Evolutionary conservation across 306 rosid genomes (phyloP), one percentile per base, ranked within the genome.

Genomic region (Acacia acuminata): DNA sequence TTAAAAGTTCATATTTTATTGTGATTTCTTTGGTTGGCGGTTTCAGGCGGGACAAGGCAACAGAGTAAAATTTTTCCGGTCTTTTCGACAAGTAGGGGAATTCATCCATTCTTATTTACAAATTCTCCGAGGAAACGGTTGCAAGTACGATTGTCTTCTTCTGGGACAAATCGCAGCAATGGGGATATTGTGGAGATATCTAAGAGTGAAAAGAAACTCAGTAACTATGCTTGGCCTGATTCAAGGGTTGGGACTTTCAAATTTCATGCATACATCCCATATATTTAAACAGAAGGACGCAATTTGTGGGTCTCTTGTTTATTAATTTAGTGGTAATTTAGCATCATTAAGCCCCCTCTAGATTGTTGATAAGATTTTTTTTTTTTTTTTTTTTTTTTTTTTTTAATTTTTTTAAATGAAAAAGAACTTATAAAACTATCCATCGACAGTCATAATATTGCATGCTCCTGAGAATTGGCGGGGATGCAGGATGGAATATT

Each of bases 221-320:
- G 76, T 66, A 87, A 82, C 73, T 93, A 86, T 42, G 80, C 79
- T 16, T 95, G 99, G 99, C 86, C 91, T 12, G 92, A 92, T 84
- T 78, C 61, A 63, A 90, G 89, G 98, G 97, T 94, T 81, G 67
- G 27, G 5, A 63, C 27, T 66, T 79, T n/a, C 56, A 24, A 44
- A 12, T 73, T 25, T 40, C 10, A 4, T 40, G 47, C 80, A 3
- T 40, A 40, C 48, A 74, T 15, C 15, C 6, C 48, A 20, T 10
- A 56, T 44, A 20, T 68, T 70, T 40, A 30, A 24, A 48, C 13
- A 47, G 6, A 40, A 73, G 16, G 14, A 68, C 12, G 34, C 20
- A 2, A 53, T 4, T 11, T 53, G 1, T 1, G 30, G 63, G 36
- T n/a, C 10, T 17, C 38, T 74, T 34, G 47, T 25, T 61, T 25